These are phyloP conservation scores for Azolla pinnata DNA, from an alignment of 75 land plant species.

Conservation along the genomic window DNA sequence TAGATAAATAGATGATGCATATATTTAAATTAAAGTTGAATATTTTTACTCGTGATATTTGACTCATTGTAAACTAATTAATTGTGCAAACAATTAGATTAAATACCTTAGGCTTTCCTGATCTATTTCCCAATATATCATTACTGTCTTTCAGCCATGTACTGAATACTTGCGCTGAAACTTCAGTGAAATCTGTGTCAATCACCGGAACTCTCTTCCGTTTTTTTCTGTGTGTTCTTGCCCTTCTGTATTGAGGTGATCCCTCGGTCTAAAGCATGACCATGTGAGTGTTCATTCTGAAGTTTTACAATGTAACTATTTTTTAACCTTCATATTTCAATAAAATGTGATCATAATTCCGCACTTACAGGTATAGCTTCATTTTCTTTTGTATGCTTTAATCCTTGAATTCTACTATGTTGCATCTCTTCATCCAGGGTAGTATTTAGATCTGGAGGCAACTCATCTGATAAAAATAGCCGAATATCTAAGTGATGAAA, in stretches of 20 bases:
- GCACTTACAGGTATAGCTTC: background rate
- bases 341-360: background rate
- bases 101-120: no score
- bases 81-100: background rate
- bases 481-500: no score
- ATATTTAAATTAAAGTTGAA: no score
- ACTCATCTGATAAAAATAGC: background rate
- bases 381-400: background rate
- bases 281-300: no score
- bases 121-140: no score
- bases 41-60: no score
- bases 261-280: background rate
- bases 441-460: background rate
- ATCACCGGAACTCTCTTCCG: conserved; percentile 16
- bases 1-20: no score
- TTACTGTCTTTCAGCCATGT: conserved; percentile 61
- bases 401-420: background rate
- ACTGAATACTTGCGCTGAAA: conserved; percentile 45
- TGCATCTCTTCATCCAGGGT: conserved; percentile 3
- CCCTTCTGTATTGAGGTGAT: conserved; percentile 3
- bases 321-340: no score
- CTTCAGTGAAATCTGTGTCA: conserved; percentile 46
- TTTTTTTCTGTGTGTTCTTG: conserved; percentile 4
- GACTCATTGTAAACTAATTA: background rate
- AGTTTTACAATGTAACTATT: no score